Percentiles rank a stretch among this genome's conserved stretches.
These are phyloP conservation scores for Pluteus cervinus DNA, from an alignment of 768 basidiomycete species.

Conservation along the genomic window DNA sequence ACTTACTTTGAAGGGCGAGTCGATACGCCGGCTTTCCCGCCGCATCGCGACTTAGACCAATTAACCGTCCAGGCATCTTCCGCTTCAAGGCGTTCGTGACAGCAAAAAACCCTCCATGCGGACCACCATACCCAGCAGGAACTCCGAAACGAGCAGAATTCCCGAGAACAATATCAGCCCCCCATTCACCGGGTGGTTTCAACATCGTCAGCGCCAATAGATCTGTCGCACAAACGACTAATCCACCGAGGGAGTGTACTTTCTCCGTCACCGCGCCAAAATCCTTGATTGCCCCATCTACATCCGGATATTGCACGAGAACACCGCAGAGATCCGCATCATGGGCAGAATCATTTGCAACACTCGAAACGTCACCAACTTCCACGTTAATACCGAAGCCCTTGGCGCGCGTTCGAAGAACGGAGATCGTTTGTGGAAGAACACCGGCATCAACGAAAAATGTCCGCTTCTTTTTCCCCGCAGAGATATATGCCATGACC, in stretches of 20 bases:
- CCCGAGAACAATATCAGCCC: conserved; percentile 91
- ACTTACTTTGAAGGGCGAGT: conserved; percentile 88
- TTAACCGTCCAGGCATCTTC: conserved; percentile 97
- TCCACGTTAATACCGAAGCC: conserved; percentile 87
- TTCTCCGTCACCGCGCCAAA: conserved; percentile 58
- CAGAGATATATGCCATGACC: conserved; percentile 82
- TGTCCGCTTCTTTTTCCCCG: conserved; percentile 66
- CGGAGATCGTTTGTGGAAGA: conserved; percentile 83
- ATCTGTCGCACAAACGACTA: conserved; percentile 87
- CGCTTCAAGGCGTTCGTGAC: conserved; percentile 88
- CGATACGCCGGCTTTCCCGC: conserved; percentile 87
- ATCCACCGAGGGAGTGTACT: conserved; percentile 70
- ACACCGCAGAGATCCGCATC: conserved; percentile 73
- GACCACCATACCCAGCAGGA: conserved; percentile 94
- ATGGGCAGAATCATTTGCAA: conserved; percentile 46
- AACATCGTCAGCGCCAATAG: conserved; percentile 88
- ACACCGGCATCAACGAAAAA: conserved; percentile 86
- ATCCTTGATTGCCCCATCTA: conserved; percentile 78
- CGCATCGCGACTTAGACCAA: conserved; percentile 84
- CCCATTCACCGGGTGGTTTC: conserved; percentile 98
- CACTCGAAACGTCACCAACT: conserved; percentile 52
- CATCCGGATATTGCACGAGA: conserved; percentile 91
- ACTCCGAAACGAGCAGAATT: conserved; percentile 97
- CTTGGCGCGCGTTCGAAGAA: conserved; percentile 85
- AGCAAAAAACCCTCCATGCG: conserved; percentile 97